Conservation (phyloP, 208 protist genomes). For the Trypanosoma congolense region DNA sequence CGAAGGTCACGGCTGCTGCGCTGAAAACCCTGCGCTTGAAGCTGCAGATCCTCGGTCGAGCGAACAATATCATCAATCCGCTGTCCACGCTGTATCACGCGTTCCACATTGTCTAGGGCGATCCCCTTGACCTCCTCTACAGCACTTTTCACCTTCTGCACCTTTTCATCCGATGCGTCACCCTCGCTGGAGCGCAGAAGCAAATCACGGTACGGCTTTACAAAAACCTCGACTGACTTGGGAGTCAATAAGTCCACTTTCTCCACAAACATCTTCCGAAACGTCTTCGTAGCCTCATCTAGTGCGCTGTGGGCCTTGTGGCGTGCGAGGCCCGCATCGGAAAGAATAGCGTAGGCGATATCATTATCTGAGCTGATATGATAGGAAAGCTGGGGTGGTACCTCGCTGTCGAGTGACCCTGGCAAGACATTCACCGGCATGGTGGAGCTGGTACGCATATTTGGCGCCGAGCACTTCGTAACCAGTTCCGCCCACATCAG, state of each 20-base stretch:
- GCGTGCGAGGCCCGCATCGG: conserved; percentile 35
- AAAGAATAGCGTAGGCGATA: conserved; percentile 66
- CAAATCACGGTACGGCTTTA: conserved; percentile 57
- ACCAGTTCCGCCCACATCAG: conserved; percentile 76
- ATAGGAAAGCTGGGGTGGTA: conserved; percentile 53
- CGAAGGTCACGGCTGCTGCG: conserved; percentile 73
- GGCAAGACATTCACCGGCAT: neutral
- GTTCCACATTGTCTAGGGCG: conserved; percentile 84
- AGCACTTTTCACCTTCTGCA: conserved; percentile 62
- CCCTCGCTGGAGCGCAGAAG: conserved; percentile 41
- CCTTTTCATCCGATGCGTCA: conserved; percentile 43
- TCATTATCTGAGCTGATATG: conserved; percentile 79
- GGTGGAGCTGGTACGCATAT: conserved; percentile 64
- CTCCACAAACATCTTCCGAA: conserved; percentile 88
- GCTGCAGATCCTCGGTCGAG: conserved; percentile 82
- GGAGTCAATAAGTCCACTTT: conserved; percentile 46
- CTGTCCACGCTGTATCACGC: conserved; percentile 71
- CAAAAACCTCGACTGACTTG: conserved; percentile 62
- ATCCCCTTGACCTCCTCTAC: conserved; percentile 82
- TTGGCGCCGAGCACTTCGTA: conserved; percentile 65
- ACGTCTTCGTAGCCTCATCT: conserved; percentile 65
- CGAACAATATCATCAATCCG: conserved; percentile 88
- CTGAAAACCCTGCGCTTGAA: conserved; percentile 84
- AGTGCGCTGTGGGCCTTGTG: conserved; percentile 60
- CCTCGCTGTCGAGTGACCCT: conserved; percentile 4